Evolutionary conservation across 805 yeast genomes (phyloP).

Genomic region (Metschnikowia chrysomelidarum): DNA sequence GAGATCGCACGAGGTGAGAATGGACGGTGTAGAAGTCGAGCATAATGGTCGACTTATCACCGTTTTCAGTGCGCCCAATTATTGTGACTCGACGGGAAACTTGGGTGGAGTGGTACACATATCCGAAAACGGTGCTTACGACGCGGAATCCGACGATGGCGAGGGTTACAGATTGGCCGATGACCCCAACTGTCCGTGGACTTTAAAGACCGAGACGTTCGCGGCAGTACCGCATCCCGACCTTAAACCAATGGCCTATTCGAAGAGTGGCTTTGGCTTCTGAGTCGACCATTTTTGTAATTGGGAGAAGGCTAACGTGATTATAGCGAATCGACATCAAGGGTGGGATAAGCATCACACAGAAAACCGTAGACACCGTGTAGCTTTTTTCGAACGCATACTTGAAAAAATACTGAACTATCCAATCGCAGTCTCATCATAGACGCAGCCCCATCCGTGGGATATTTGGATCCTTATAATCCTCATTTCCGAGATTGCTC

Average conservation of each 20-base stretch:
- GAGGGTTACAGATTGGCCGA: conserved; percentile 38
- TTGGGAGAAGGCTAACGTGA: too few relatives aligned
- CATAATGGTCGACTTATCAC: conserved; percentile 86
- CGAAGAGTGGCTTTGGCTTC: conserved; percentile 44
- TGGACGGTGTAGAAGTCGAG: conserved; percentile 85
- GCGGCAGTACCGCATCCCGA: conserved; percentile 88
- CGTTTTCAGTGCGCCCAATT: conserved; percentile 97
- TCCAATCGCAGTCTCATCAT: too few relatives aligned
- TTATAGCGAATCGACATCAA: too few relatives aligned
- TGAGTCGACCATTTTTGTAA: too few relatives aligned
- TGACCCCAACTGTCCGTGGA: conserved; percentile 44
- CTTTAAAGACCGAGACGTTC: conserved; percentile 57
- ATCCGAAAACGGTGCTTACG: conserved; percentile 43
- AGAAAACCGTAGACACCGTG: too few relatives aligned
- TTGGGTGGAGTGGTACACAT: conserved; percentile 86
- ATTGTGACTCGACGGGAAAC: conserved; percentile 91
- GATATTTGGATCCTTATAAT: too few relatives aligned
- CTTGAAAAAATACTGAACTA: too few relatives aligned
- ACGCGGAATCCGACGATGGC: conserved; percentile 44
- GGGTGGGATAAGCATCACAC: too few relatives aligned
- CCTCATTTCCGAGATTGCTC: too few relatives aligned
- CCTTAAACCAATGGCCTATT: conserved; percentile 91
- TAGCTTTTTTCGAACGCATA: too few relatives aligned
- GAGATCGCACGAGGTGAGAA: conserved; percentile 93
- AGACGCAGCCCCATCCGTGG: too few relatives aligned